Evolutionary conservation across 305 asterid species (phyloP).

Genomic region (Withania somnifera): DNA sequence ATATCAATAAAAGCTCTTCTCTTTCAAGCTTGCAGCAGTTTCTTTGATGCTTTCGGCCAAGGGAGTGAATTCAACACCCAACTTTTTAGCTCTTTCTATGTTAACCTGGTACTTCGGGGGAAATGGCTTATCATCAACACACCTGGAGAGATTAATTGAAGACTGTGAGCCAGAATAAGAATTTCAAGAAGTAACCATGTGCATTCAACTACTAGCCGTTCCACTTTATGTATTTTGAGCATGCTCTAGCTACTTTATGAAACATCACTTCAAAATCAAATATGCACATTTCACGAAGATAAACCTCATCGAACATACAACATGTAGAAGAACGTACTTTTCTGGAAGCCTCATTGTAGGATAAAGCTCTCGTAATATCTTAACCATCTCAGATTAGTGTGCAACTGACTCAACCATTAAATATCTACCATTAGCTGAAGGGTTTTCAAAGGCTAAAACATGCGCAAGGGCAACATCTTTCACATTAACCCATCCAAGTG

Average conservation of each 20-base stretch:
- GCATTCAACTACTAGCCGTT: background rate
- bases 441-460: constrained; percentile 40
- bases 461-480: constrained; percentile 55
- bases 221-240: background rate
- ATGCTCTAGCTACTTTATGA: background rate
- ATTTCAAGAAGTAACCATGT: background rate
- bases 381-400: constrained; percentile 30
- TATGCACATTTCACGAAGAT: background rate
- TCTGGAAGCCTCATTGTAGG: constrained; percentile 34
- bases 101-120: constrained; percentile 36
- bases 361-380: constrained; percentile 26
- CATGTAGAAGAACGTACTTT: constrained; percentile 17
- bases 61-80: constrained; percentile 24
- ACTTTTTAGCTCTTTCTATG: constrained; percentile 14
- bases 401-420: constrained; percentile 29
- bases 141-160: constrained; percentile 14
- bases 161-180: background rate
- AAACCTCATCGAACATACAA: background rate
- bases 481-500: constrained; percentile 42
- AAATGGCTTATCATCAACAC: constrained; percentile 32
- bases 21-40: constrained; percentile 35
- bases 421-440: constrained; percentile 47
- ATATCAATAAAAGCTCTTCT: background rate
- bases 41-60: constrained; percentile 29
- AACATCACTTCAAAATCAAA: background rate